Percentiles rank a stretch among this genome's conserved stretches.
These are phyloP conservation scores for Myxozyma neotropica DNA, from an alignment of 805 yeast genomes.

Conservation along the genomic window DNA sequence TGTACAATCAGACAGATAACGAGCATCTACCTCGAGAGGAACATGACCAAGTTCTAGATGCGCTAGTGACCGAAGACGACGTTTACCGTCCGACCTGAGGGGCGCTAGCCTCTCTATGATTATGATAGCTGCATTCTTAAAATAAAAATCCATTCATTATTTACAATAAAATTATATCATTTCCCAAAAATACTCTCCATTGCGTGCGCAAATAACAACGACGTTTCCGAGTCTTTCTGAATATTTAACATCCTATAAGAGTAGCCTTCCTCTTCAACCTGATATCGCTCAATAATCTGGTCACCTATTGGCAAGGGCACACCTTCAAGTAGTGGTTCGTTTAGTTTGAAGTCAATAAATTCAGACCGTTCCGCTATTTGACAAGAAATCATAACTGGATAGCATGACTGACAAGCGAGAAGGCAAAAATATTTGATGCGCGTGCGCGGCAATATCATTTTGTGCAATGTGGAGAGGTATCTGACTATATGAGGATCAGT, in stretches of 20 bases:
- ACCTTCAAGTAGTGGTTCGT: background rate
- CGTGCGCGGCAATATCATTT: too few relatives aligned
- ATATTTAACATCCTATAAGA: background rate
- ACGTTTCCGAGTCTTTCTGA: background rate
- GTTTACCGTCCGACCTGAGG: conserved; percentile 24
- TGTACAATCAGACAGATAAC: conserved; percentile 44
- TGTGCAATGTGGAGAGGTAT: too few relatives aligned
- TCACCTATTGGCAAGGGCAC: background rate
- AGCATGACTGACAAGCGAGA: too few relatives aligned
- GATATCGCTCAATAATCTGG: background rate
- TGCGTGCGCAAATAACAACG: background rate
- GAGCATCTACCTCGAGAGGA: conserved; percentile 51
- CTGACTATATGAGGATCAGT: too few relatives aligned
- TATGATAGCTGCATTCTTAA: too few relatives aligned
- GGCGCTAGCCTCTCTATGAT: too few relatives aligned
- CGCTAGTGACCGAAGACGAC: conserved; percentile 50
- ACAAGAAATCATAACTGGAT: too few relatives aligned
- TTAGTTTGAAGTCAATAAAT: background rate
- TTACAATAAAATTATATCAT: background rate
- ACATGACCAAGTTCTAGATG: conserved; percentile 66
- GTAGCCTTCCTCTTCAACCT: background rate
- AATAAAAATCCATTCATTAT: too few relatives aligned
- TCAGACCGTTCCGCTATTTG: too few relatives aligned
- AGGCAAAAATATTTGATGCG: too few relatives aligned
- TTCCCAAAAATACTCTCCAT: background rate